Evolutionary conservation across 2,329 filamentous ascomycete genomes (phyloP), one percentile per base, ranked within the genome.

Genomic region (Fonsecaea pedrosoi): DNA sequence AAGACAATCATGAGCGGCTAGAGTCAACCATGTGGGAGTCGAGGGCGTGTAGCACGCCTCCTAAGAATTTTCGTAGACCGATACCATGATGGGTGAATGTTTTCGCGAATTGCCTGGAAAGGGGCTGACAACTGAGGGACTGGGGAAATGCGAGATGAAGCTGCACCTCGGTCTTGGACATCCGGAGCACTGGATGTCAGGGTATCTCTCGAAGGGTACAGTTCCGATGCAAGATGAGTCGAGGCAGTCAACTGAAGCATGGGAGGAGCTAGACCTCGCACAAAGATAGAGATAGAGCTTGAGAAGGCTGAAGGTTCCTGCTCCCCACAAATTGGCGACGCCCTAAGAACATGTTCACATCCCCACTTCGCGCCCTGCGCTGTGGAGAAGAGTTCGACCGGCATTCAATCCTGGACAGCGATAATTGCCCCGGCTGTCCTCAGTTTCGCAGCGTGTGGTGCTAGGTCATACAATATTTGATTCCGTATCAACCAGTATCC

Each of bases 11-110:
- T 13, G 30, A 54, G 18, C 32, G 50, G 32, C 34, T 54, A 32
- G 25, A 54, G 56, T 37, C 25, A n/a, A n/a, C 30, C 58, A 61
- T 64, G 18, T 56, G 50, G 48, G 48, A 38, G 32, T 38, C 40
- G 30, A 35, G 55, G 40, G 34, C 30, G 13, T 54, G 56, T 59
- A 6, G 9, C 48, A 30, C 2, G 35, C 37, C 18, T 61, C 62
- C 55, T 60, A 60, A 38, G 30, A 32, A 60, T 60, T 65, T 40
- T 60, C 62, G 62, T 60, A 57, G 48, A 30, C 56, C 38, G 35
- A 60, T 54, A 21, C 59, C 59, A 64, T 56, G 42, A 32, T 58
- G 64, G 64, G 42, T 66, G 59, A 66, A 62, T 59, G 64, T 66
- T 66, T 66, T 62, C 53, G 64, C 64, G 64, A 18, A 50, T 18